Conservation (phyloP, 805 yeast species). For the Zygosaccharomyces pseudorouxii region DNA sequence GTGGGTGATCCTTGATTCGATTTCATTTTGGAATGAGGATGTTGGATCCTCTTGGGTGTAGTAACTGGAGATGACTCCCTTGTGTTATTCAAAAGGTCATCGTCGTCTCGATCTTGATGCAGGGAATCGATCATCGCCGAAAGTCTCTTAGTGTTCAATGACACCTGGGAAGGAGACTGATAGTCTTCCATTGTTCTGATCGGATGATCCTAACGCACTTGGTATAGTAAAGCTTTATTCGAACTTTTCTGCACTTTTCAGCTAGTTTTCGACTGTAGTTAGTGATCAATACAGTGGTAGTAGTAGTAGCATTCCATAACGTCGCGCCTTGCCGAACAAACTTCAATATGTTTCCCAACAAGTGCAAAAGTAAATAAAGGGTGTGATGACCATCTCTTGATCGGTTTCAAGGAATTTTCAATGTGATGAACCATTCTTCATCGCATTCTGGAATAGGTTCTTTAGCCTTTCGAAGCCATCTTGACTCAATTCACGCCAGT, state of each 20-base stretch:
- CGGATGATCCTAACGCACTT: neutral
- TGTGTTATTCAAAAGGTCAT: conserved; percentile 9
- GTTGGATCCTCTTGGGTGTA: conserved; percentile 5
- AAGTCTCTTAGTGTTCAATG: conserved; percentile 24
- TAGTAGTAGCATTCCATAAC: neutral
- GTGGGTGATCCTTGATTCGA: conserved; percentile 4
- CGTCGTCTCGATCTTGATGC: conserved; percentile 16
- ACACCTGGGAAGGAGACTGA: conserved; percentile 16
- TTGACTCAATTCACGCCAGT: conserved; percentile 11
- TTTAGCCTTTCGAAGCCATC: conserved; percentile 13
- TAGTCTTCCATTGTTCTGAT: conserved; percentile 4
- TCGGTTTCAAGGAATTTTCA: neutral
- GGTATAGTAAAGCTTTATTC: neutral
- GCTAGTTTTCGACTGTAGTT: neutral
- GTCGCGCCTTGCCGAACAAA: conserved; percentile 2
- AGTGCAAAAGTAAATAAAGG: conserved; percentile 3
- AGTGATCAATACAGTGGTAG: neutral
- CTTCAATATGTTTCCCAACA: conserved; percentile 9
- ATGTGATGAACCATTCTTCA: neutral
- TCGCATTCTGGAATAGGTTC: conserved; percentile 7
- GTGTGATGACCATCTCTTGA: neutral
- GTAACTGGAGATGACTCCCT: conserved; percentile 1
- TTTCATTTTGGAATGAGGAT: neutral
- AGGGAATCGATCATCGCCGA: conserved; percentile 31
- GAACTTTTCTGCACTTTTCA: neutral